Percentiles rank a stretch among this genome's conserved stretches.
These are phyloP conservation scores for Colletotrichum lupini DNA, from an alignment of 2,329 filamentous ascomycete species.

Conservation along the genomic window DNA sequence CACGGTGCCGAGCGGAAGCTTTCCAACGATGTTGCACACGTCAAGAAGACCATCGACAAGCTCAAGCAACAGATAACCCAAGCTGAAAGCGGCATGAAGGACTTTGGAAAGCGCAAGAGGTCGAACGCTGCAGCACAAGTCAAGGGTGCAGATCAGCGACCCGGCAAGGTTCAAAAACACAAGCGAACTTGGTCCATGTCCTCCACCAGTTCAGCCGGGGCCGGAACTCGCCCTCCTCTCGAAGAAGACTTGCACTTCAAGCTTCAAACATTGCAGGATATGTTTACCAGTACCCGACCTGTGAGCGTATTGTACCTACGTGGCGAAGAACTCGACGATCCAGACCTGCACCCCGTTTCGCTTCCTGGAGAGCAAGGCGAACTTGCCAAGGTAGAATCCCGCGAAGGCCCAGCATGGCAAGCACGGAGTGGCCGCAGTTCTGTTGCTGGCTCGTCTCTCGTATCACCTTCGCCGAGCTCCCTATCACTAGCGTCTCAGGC, in stretches of 20 bases:
- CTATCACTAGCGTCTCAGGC: conserved; percentile 70
- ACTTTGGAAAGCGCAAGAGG: conserved; percentile 73
- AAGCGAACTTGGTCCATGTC: conserved; percentile 97
- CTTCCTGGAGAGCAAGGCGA: conserved; percentile 76
- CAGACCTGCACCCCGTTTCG: conserved; percentile 80
- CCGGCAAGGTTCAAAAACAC: conserved; percentile 89
- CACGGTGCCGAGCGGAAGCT: conserved; percentile 96
- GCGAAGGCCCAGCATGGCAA: conserved; percentile 62
- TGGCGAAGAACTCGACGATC: conserved; percentile 82
- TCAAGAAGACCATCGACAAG: conserved; percentile 97
- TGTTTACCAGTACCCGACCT: conserved; percentile 87
- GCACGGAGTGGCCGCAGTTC: conserved; percentile 66
- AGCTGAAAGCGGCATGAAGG: conserved; percentile 74
- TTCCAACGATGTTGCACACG: conserved; percentile 92
- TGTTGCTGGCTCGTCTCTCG: conserved; percentile 69
- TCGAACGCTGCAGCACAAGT: conserved; percentile 55
- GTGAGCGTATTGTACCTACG: conserved; percentile 82
- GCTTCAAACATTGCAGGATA: conserved; percentile 82
- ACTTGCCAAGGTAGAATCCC: conserved; percentile 63
- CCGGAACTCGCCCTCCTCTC: conserved; percentile 58
- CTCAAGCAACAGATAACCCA: conserved; percentile 93
- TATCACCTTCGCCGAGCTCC: conserved; percentile 75
- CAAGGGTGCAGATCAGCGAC: conserved; percentile 67
- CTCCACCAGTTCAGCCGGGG: conserved; percentile 74
- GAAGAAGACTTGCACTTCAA: conserved; percentile 85